Percentiles rank a stretch among this genome's conserved stretches.
Evolutionary conservation across 352 stramenopile genomes (phyloP).

Genomic region (Phytophthora agathidicida): DNA sequence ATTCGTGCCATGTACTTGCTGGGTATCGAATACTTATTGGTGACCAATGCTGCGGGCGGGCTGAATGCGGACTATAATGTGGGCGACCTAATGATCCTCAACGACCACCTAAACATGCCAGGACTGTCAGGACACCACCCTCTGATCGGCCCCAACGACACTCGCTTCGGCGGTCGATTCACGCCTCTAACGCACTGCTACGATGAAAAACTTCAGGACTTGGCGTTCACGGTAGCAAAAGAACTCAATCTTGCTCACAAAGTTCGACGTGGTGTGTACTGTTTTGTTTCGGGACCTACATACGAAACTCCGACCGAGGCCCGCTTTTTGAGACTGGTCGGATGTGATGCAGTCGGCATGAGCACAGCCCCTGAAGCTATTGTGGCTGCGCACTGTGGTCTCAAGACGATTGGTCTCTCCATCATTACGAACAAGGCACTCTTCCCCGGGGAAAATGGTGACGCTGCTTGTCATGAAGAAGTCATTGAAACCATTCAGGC

Average conservation of each 20-base stretch:
- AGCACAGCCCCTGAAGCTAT: slow-evolving; percentile 96
- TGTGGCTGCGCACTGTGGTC: slow-evolving; percentile 92
- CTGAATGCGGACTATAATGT: slow-evolving; percentile 93
- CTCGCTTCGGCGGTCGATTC: slow-evolving; percentile 94
- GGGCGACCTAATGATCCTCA: slow-evolving; percentile 95
- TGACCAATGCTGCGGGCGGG: slow-evolving; percentile 96
- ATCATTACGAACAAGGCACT: slow-evolving; percentile 95
- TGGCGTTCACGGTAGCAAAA: slow-evolving; percentile 79
- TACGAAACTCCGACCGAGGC: slow-evolving; percentile 96
- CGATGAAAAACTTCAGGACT: slow-evolving; percentile 76
- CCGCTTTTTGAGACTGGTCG: slow-evolving; percentile 88
- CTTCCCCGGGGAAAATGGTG: slow-evolving; percentile 70
- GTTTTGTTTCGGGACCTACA: slow-evolving; percentile 95
- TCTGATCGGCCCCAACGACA: slow-evolving; percentile 93
- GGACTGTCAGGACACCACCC: slow-evolving; percentile 92
- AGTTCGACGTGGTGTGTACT: slow-evolving; percentile 90
- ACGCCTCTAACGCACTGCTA: slow-evolving; percentile 93
- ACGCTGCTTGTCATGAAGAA: slow-evolving; percentile 90
- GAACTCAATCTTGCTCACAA: slow-evolving; percentile 78
- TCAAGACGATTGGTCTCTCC: slow-evolving; percentile 94
- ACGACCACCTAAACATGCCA: slow-evolving; percentile 95
- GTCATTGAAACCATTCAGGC: slow-evolving; percentile 88
- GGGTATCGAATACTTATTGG: slow-evolving; percentile 93
- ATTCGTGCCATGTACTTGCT: slow-evolving; percentile 95
- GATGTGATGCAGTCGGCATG: slow-evolving; percentile 95